Evolutionary conservation across 768 basidiomycete species (phyloP), one percentile per base, ranked within the genome.

Genomic region (Russula emetica): DNA sequence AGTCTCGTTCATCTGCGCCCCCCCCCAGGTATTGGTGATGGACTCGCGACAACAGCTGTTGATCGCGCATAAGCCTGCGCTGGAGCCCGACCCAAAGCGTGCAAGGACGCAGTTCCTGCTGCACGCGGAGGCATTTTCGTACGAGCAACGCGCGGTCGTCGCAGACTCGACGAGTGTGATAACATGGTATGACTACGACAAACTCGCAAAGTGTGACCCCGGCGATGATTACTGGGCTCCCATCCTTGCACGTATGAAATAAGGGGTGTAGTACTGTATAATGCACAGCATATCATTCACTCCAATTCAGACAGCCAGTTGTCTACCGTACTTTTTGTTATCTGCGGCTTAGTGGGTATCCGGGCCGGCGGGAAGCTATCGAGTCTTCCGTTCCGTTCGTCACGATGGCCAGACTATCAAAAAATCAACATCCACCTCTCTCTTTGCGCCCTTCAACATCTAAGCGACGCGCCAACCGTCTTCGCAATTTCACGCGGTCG

Each of bases 161-260:
- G 82, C 87, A 0, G 80, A 84, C 63, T 83, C 86, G 3, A 82
- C 84, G 67, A 82, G 85, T 61, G 78, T 80, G 3, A 70, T 88
- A 22, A 88, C 89, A 10, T 91, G 89, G 89, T 91, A 89, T 64
- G 85, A 91, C 71, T 90, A 91, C 66, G 85, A 88, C 61, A 76
- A 67, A 20, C 78, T 88, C 58, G 79, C 74, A 72, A 90, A 88
- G 72, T 83, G 82, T 64, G 80, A 81, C 68, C 87, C 88, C 7
- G 84, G 83, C 0, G 79, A 83, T 61, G 76, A 77, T 40, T 73
- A 76, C 5, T 75, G 76, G 70, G 74, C 76, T 38, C 75, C 75
- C 8, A 51, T 76, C n/a, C 55, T 70, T 26, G 61, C 69, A 38
- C 63, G 74, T 55, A 74, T 73, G 66, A 61, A 45, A 26, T 51